These are phyloP conservation scores for Oenanthe sinensis DNA, from an alignment of 129 eudicot genomes.

Conservation along the genomic window DNA sequence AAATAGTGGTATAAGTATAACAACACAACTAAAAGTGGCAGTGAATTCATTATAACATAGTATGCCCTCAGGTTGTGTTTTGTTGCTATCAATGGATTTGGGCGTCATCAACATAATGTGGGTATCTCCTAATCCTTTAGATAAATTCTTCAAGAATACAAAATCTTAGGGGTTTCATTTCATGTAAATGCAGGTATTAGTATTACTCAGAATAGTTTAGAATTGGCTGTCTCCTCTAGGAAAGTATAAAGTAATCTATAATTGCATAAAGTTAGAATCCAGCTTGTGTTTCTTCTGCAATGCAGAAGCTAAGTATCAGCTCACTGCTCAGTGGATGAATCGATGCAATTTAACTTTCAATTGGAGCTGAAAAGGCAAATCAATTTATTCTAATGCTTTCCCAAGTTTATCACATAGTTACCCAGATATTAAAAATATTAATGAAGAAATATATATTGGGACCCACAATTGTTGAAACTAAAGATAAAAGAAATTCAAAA, in stretches of 20 bases:
- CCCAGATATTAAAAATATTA: neutral
- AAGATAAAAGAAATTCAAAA: neutral
- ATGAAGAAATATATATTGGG: neutral
- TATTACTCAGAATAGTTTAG: constrained; percentile 1
- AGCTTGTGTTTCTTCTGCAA: neutral
- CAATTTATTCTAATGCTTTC: neutral
- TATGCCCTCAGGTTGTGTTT: neutral
- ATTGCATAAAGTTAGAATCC: neutral
- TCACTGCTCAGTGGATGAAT: neutral
- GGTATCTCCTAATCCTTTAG: neutral
- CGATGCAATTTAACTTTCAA: neutral
- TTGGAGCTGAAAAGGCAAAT: neutral
- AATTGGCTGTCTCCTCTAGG: neutral
- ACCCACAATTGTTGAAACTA: neutral
- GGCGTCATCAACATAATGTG: neutral
- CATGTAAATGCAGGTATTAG: neutral
- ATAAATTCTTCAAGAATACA: neutral
- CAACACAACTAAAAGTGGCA: neutral
- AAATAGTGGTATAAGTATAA: neutral
- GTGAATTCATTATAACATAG: neutral
- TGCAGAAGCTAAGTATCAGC: neutral
- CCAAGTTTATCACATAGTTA: neutral
- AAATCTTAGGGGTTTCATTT: neutral
- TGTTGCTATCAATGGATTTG: neutral
- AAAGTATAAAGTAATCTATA: neutral